Base-by-base conservation (phyloP, 148 eudicot species). In the Vaccinium myrtillus region DNA sequence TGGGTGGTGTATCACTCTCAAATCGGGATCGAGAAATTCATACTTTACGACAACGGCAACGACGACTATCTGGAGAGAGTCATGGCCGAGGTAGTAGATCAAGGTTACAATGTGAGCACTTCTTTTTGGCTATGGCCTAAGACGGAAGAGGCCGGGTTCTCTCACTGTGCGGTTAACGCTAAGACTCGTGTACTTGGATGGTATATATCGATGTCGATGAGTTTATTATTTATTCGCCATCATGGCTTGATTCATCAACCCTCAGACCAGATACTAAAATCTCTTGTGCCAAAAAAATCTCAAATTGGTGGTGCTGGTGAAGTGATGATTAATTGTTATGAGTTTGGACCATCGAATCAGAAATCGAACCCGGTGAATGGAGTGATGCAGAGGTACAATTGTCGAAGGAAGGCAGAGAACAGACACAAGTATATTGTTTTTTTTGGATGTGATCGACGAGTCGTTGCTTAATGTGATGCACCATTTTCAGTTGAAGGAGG, bases 321-420 rank as follows among this genome's bases (percentile, higher is more conserved):
- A 16, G 81, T 93, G 1, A 86, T 84, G 46, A 86, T 91, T 3
- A 50, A 75, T 54, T 95, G 98, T 75, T 76, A 85, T 7, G 95
- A 91, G 79, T 95, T 93, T 69, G 98, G 98, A 4, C 98, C 98
- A 5, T 95, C 98, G 14, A 86, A 87, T n/a, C 92, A 86, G 53
- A 84, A 67, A 19, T 59, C 27, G 0, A 91, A 93, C 84, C 98
- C 98, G 1, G 14, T 63, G 0, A 51, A 61, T 3, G 98, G 98
- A 10, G 96, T 94, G 49, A 95, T 89, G 4, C 94, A 91, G 65
- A 98, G 98, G 49, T 95, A 95, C 83, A 92, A 91, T 3, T 95
- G 98, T 59, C 79, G 97, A 1, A 75, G 86, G 27, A 43, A 48
- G 13, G 0, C 4, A 0, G 92, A 91, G 7, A 92, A 93, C 83